Evolutionary conservation across 2,329 filamentous ascomycete species (phyloP).

Genomic region (Fulvia fulva): DNA sequence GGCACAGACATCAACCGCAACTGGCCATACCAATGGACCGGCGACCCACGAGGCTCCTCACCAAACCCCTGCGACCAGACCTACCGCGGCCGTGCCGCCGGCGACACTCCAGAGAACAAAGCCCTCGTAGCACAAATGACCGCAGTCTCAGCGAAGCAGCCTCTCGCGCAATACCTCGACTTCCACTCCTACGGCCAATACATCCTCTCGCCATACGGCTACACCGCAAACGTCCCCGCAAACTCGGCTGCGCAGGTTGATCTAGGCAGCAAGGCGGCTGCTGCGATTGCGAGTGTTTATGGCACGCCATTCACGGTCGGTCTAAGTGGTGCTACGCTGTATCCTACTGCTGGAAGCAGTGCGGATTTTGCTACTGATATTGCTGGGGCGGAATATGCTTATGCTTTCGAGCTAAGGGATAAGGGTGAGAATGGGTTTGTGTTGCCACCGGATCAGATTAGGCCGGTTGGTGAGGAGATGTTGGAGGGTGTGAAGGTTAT

Average conservation of each 20-base stretch:
- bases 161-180: slow-evolving; percentile 61
- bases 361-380: slow-evolving; percentile 45
- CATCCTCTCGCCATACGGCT: slow-evolving; percentile 58
- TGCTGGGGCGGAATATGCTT: slow-evolving; percentile 42
- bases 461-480: slow-evolving; percentile 46
- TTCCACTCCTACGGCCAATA: slow-evolving; percentile 62
- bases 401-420: slow-evolving; percentile 50
- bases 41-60: slow-evolving; percentile 45
- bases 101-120: slow-evolving; percentile 51
- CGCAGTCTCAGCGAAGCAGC: slow-evolving; percentile 42
- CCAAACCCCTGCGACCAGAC: slow-evolving; percentile 51
- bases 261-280: slow-evolving; percentile 48
- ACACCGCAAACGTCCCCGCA: slow-evolving; percentile 50
- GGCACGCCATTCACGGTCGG: slow-evolving; percentile 42
- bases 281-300: slow-evolving; percentile 55
- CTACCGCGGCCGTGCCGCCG: slow-evolving; percentile 38
- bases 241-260: slow-evolving; percentile 49
- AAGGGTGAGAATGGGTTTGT: slow-evolving; percentile 49
- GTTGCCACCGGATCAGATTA: slow-evolving; percentile 47
- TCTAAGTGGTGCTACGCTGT: slow-evolving; percentile 49
- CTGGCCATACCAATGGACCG: slow-evolving; percentile 51
- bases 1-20: slow-evolving; percentile 58
- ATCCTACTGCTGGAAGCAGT: slow-evolving; percentile 49
- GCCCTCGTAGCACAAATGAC: slow-evolving; percentile 48
- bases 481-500: slow-evolving; percentile 39